Evolutionary conservation across 1,284 basidiomycete genomes (phyloP), one percentile per base, ranked within the genome.

Genomic region (Cryptococcus maquisensis): DNA sequence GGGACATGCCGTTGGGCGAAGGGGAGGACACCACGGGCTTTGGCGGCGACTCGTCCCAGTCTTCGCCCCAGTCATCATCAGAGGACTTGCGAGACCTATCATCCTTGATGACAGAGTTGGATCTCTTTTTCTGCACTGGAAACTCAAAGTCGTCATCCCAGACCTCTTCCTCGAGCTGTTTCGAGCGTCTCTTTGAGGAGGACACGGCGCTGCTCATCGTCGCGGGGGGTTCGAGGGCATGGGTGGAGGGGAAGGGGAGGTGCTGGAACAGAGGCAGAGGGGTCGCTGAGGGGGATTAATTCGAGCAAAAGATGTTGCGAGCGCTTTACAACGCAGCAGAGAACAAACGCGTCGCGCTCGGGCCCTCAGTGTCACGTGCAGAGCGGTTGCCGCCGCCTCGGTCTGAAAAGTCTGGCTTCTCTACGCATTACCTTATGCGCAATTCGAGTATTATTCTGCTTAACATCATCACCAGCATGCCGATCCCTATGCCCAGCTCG

Each of bases 101-200:
- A 13, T 46, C 38, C 41, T 44, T 49, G 49, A 15, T 48, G 23
- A 15, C 49, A 23, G 37, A 39, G 9, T 49, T 55, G 4, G 46
- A 47, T 4, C 49, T 28, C 24, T 26, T 47, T 20, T 23, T 46
- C 18, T 63, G 64, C n/a, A 63, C 44, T 15, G 59, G 56, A 46
- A 75, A 76, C 53, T 73, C 69, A 54, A 76, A 76, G 50, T 76
- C 74, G 52, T 76, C 73, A 52, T 76, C 74, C 74, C 74, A 76
- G 28, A 32, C 28, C 54, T 74, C 74, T 57, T 74, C 74, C 15
- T 69, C 64, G 32, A 44, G 36, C 9, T 51, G 26, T 38, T 54
- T 55, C n/a, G 52, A 47, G 43, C 41, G 40, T 26, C 53, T 43
- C 45, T 46, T 23, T 46, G 23, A 46, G 21, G 28, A 23, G 13